Base-by-base conservation (phyloP, 2,329 filamentous ascomycete species). In the Elsinoe australis region DNA sequence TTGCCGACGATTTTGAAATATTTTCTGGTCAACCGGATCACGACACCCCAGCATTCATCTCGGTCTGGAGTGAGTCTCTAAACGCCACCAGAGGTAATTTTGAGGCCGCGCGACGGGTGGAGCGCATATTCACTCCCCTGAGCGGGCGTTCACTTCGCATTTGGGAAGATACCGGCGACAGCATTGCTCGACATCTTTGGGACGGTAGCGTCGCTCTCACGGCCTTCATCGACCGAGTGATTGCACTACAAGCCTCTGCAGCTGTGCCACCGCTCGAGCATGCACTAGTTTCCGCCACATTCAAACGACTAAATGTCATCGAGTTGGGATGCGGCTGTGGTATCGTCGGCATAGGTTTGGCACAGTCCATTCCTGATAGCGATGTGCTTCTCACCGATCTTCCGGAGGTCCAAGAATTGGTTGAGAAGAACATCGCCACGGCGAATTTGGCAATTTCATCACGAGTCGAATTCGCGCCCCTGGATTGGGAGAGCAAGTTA, bases 111-210 rank as follows among this genome's bases (percentile, higher is more conserved):
- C 74, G 71, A 53, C 63, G 76, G 10, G 71, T 82, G 1, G 72
- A 81, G 56, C 68, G 80, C 53, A 69, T 74, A 10, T 71, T 82
- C 50, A 56, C 58, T 9, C 63, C 74, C 5, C 56, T 65, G 4
- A 60, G 63, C 28, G 62, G 65, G 17, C 56, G 65, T 4, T 58
- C 59, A 4, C 56, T 80, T 7, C 62, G 63, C 26, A 74, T 85
- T 35, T 80, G 76, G 69, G 82, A 86, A 60, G 82, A 85, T 57
- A 83, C 79, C 0, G 81, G 82, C 3, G 82, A 86, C 58, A 83
- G 79, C 59, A 85, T 86, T 57, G 82, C 82, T 4, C 70, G 80
- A 33, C 82, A 86, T 65, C 71, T 85, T 41, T 86, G 82, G 82
- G 78, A 82, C 62, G 78, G 76, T 29, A 77, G 76, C 32, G 66